Conservation (phyloP, 1,284 basidiomycete genomes). For the Jaminaea rosea region DNA sequence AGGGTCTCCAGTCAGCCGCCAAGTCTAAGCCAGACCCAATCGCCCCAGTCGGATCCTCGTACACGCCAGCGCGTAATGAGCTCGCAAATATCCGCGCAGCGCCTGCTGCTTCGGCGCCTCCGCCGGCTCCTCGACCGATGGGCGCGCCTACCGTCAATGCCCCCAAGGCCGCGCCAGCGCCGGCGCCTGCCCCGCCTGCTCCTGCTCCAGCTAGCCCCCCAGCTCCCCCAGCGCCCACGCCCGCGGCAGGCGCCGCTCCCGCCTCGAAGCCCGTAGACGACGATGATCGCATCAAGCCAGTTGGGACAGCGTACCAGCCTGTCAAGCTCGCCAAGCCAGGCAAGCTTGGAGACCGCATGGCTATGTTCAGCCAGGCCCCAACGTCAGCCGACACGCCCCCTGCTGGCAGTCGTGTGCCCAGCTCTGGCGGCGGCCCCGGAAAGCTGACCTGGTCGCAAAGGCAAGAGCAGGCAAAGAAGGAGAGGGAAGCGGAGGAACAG, state of each 20-base stretch:
- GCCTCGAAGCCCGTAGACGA: slow-evolving; percentile 15
- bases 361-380: no score
- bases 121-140: slow-evolving; percentile 13
- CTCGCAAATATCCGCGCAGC: slow-evolving; percentile 13
- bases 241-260: not conserved
- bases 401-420: no score
- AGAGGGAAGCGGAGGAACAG: slow-evolving; percentile 33
- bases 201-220: slow-evolving; percentile 1
- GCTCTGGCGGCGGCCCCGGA: slow-evolving; percentile 15
- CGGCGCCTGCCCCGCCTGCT: slow-evolving; percentile 6
- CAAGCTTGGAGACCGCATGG: slow-evolving; percentile 39
- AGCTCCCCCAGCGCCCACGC: slow-evolving; percentile 2
- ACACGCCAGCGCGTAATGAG: slow-evolving; percentile 37
- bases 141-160: slow-evolving; percentile 15
- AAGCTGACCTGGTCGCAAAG: slow-evolving; percentile 45
- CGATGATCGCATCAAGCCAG: slow-evolving; percentile 42
- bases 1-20: slow-evolving; percentile 29
- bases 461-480: slow-evolving; percentile 38
- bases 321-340: slow-evolving; percentile 41
- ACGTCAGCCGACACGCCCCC: no score
- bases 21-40: slow-evolving; percentile 36
- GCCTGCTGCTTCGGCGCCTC: slow-evolving; percentile 5
- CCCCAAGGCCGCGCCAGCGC: slow-evolving; percentile 5
- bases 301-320: slow-evolving; percentile 43
- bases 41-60: slow-evolving; percentile 35